Conservation (phyloP, 2,329 filamentous ascomycete species). For the Malbranchea cinnamomea region DNA sequence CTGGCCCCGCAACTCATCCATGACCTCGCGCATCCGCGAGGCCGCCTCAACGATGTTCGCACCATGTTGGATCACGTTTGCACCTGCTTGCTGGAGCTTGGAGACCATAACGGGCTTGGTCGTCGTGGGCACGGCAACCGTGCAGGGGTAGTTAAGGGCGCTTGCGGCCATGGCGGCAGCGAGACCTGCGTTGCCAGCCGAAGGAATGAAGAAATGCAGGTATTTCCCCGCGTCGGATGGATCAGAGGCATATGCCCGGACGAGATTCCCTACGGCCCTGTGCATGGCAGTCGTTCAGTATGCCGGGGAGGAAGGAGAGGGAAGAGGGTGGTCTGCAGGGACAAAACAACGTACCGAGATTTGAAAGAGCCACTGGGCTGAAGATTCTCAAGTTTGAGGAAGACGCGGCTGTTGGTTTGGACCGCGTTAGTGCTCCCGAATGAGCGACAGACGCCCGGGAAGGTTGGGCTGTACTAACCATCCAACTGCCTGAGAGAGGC, state of each 20-base stretch:
- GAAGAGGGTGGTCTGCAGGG: neutral
- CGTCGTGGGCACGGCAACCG: slow-evolving; percentile 56
- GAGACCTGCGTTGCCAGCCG: slow-evolving; percentile 72
- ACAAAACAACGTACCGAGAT: slow-evolving; percentile 44
- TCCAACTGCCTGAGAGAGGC: slow-evolving; percentile 54
- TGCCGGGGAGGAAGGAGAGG: slow-evolving; percentile 2
- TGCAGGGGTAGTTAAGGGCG: slow-evolving; percentile 49
- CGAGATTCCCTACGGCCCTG: slow-evolving; percentile 54
- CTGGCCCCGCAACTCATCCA: slow-evolving; percentile 13
- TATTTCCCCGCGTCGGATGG: slow-evolving; percentile 27
- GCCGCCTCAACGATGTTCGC: slow-evolving; percentile 57
- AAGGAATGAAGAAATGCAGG: slow-evolving; percentile 63
- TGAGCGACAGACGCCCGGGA: neutral
- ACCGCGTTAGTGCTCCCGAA: slow-evolving; percentile 18
- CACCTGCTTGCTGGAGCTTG: slow-evolving; percentile 55
- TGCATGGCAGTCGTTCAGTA: neutral
- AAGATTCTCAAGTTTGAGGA: slow-evolving; percentile 72
- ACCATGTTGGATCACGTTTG: slow-evolving; percentile 53
- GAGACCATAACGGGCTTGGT: slow-evolving; percentile 56
- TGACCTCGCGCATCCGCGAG: slow-evolving; percentile 29
- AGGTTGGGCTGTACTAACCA: slow-evolving; percentile 39
- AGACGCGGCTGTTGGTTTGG: slow-evolving; percentile 44
- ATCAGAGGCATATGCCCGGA: slow-evolving; percentile 37
- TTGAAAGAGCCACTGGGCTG: slow-evolving; percentile 83
- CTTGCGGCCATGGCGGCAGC: slow-evolving; percentile 61